A percentile compares a stretch with the other conserved stretches of the same genome.
These are phyloP conservation scores for Ceratobasidium sp. DNA, from an alignment of 1,284 basidiomycete genomes.

Conservation along the genomic window DNA sequence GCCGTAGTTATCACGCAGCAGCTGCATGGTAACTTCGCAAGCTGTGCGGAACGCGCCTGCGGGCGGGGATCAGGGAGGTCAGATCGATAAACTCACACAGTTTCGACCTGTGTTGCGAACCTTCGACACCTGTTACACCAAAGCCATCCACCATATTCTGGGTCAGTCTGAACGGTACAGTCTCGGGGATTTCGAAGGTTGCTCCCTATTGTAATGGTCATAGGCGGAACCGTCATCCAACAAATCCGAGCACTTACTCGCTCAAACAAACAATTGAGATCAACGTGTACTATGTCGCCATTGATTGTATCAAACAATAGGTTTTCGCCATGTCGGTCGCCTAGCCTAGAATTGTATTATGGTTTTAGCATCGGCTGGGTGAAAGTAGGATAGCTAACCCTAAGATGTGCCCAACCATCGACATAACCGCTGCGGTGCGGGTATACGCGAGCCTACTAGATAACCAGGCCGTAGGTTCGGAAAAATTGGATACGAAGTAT, in stretches of 20 bases:
- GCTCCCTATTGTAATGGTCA: slow-evolving; percentile 69
- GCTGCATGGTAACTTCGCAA: slow-evolving; percentile 89
- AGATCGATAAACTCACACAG: background rate
- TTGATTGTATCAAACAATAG: slow-evolving; percentile 91
- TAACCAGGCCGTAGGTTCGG: slow-evolving; percentile 96
- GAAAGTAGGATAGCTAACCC: slow-evolving; percentile 69
- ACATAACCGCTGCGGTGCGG: slow-evolving; percentile 96
- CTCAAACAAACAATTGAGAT: slow-evolving; percentile 98
- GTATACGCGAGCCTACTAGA: slow-evolving; percentile 87
- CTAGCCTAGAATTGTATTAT: slow-evolving; percentile 69
- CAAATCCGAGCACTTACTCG: slow-evolving; percentile 64
- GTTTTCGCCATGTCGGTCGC: slow-evolving; percentile 97
- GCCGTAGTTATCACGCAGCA: slow-evolving; percentile 92
- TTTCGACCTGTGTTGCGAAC: slow-evolving; percentile 56
- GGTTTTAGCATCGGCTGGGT: slow-evolving; percentile 23
- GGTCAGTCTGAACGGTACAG: slow-evolving; percentile 95
- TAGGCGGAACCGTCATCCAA: background rate
- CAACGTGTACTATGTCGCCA: slow-evolving; percentile 96
- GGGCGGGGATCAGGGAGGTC: background rate
- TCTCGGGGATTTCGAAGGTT: slow-evolving; percentile 89
- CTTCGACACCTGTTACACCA: slow-evolving; percentile 94
- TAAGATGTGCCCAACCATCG: slow-evolving; percentile 97
- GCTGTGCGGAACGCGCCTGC: slow-evolving; percentile 91
- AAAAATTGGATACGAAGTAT: slow-evolving; percentile 97
- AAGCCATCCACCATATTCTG: slow-evolving; percentile 94